phyloP scores from a whole-genome alignment of 371 early-diverging fungal genomes.

The Chytridiales sp. region DNA sequence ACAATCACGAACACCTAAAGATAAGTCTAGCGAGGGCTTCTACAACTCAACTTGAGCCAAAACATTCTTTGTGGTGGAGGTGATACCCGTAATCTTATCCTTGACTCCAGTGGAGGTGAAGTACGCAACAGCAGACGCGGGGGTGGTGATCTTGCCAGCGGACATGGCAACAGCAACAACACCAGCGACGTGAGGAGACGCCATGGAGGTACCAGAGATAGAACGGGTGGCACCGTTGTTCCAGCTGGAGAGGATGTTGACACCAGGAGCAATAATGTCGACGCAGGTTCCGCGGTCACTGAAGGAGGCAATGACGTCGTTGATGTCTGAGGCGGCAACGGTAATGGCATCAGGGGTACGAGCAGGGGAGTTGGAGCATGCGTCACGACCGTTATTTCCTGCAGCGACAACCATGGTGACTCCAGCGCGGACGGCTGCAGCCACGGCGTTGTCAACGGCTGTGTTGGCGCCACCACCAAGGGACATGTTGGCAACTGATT shows the following conservation, averaged over 20 bases:
- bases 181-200: slow-evolving; percentile 43
- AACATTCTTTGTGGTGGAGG: not conserved
- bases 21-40: too few relatives aligned
- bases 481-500: slow-evolving; percentile 38
- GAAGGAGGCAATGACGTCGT: slow-evolving; percentile 63
- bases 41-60: not conserved
- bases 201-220: slow-evolving; percentile 56
- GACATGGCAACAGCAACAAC: slow-evolving; percentile 30
- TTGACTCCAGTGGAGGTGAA: not conserved
- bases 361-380: too few relatives aligned
- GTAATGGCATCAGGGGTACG: too few relatives aligned
- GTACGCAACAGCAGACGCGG: not conserved
- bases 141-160: not conserved
- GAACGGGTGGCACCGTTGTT: too few relatives aligned
- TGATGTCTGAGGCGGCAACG: slow-evolving; percentile 58
- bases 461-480: slow-evolving; percentile 39
- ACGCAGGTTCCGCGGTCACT: slow-evolving; percentile 75
- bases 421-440: slow-evolving; percentile 42
- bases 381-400: slow-evolving; percentile 67
- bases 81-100: not conserved
- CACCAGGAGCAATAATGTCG: slow-evolving; percentile 90
- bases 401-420: slow-evolving; percentile 92
- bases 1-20: too few relatives aligned
- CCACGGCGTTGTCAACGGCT: too few relatives aligned
- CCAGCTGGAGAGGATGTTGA: too few relatives aligned